A percentile compares a stretch with the other conserved stretches of the same genome.
Conservation (phyloP, 2,329 filamentous ascomycete genomes). For the Phoma herbarum region DNA sequence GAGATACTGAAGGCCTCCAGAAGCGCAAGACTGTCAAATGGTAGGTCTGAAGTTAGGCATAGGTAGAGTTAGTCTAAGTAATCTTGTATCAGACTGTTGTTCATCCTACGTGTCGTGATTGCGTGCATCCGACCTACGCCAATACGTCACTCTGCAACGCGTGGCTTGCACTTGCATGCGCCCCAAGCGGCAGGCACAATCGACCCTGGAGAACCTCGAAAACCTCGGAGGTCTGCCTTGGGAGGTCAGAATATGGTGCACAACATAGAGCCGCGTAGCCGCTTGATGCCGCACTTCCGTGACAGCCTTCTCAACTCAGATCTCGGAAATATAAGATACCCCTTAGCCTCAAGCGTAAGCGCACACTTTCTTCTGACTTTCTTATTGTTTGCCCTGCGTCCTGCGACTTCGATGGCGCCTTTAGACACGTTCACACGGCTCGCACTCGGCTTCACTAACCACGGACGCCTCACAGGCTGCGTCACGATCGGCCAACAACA, state of each 20-base stretch:
- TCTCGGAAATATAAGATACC: conserved; percentile 1
- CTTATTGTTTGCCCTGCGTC: neutral
- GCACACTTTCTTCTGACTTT: neutral
- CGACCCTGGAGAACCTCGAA: neutral
- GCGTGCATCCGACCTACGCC: neutral
- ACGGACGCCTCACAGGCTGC: conserved; percentile 9
- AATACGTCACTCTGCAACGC: conserved; percentile 6
- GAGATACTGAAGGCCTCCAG: neutral
- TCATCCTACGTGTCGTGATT: neutral
- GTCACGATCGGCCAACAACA: neutral
- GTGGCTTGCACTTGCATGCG: conserved; percentile 4
- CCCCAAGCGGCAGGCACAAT: neutral
- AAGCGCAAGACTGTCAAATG: neutral
- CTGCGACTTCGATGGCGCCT: neutral
- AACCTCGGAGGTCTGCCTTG: conserved; percentile 2
- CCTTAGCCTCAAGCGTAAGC: neutral
- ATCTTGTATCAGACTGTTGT: neutral
- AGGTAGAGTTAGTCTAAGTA: neutral
- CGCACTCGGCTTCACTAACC: neutral
- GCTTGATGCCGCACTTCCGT: conserved; percentile 16
- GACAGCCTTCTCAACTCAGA: conserved; percentile 4
- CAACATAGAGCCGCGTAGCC: conserved; percentile 12
- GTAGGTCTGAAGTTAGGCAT: neutral
- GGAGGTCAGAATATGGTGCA: neutral
- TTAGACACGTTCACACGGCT: neutral